Base-by-base conservation (phyloP, 139 green algal genomes). In the Trebouxia sp. region DNA sequence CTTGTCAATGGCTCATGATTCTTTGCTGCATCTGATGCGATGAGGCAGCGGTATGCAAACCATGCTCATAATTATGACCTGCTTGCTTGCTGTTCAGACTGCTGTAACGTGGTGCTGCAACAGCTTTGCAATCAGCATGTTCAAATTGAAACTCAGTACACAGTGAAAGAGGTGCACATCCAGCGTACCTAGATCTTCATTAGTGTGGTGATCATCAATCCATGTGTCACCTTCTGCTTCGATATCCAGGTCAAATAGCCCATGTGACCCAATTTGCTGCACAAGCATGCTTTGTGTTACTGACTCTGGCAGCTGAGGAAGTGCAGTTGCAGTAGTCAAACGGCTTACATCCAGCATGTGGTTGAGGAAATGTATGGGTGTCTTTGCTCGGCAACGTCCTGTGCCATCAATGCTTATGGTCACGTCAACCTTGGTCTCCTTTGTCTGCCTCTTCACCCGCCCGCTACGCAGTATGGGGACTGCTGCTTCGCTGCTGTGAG, bases 181-280 rank as follows among this genome's bases (percentile, higher is more conserved):
- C 24, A 45, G 12, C 43, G 20, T 45, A 84, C 78, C 87, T 37
- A 99, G 95, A 83, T 99, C 97, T 82, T 99, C 97, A 67, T 96
- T 96, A 28, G 97, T 99, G 93, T 99, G 97, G 86, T 99, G 97
- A 86, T 99, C 97, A 83, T 99, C 97, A 75, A 99, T 99, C 91
- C 93, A 97, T 3, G 90, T 96, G 84, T 99, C 97, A 7, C 97
- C 97, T 39, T 88, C 83, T 0, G 93, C 94, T 41, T 89, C 74
- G 45, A 98, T 87, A 0, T 85, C 88, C 1, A 99, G 55, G 70
- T 98, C 87, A 75, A 98, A 94, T 14, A 97, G 82, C 3, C 93
- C 94, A 76, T 97, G 94, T 0, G 93, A 97, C 6, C 91, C 79
- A n/a, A 98, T 87, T 90, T 98, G 95, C 87, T 96, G 90, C 41